Base-by-base conservation (phyloP, 1,284 basidiomycete species). In the Lentinus polychrous region DNA sequence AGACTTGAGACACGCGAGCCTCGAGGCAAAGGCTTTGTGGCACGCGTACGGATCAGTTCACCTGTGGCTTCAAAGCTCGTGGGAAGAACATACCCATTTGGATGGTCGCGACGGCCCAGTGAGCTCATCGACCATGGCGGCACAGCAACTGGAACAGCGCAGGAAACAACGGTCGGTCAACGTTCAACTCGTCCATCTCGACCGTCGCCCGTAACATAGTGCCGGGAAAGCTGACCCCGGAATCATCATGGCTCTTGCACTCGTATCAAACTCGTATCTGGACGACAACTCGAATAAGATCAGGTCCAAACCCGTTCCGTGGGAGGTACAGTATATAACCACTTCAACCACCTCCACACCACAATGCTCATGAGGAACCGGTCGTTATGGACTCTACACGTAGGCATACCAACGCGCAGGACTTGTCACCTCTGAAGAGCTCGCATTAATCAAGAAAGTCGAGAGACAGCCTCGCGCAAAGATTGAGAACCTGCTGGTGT, bases 391-490 rank as follows among this genome's bases (percentile, higher is more conserved):
- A n/a, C n/a, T n/a, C n/a, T n/a, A n/a, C n/a, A n/a, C n/a, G n/a
- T n/a, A 66, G 64, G 94, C 91, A 54, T 98, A 98, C 71, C 94
- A 96, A 71, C 87, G 95, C 53, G 94, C 93, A 42, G 93, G 87
- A 51, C 81, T 95, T 40, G 82, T 98, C 59, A 91, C 90, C 15
- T 74, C 79, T 10, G 92, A 96, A 50, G 94, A 98, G 67, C 80
- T 97, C 38, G 72, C 78, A n/a, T 79, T 92, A 59, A 86, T 99
- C 62, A 94, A 94, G 75, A 88, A 81, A 59, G 84, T 95, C 27
- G 90, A 91, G 66, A 81, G 86, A 57, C 88, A 94, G 64, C 76
- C 88, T 8, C 76, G 72, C 55, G 68, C 78, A 12, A 91, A 86
- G 71, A 79, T 79, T 18, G 83, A 91, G 56, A 79, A 83, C 3